These are phyloP conservation scores for Ogataea sp. DNA, from an alignment of 805 yeast species.

Conservation along the genomic window DNA sequence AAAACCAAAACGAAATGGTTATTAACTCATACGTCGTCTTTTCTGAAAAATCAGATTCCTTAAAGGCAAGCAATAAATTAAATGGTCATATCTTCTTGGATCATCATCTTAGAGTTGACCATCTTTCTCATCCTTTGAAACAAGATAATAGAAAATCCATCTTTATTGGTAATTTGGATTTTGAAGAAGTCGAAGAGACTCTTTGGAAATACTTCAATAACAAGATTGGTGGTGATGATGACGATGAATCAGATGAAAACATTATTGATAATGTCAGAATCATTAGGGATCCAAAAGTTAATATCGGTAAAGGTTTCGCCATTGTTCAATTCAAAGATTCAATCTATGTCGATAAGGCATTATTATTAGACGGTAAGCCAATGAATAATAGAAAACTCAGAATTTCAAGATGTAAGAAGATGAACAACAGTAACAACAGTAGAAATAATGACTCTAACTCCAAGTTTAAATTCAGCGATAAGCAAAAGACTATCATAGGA, in stretches of 20 bases:
- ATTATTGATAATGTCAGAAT: slow-evolving; percentile 80
- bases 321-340: slow-evolving; percentile 81
- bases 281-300: slow-evolving; percentile 86
- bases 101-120: slow-evolving; percentile 84
- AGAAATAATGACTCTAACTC: slow-evolving; percentile 9
- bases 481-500: slow-evolving; percentile 71
- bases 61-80: slow-evolving; percentile 34
- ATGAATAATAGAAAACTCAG: slow-evolving; percentile 56
- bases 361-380: slow-evolving; percentile 66
- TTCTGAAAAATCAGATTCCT: slow-evolving; percentile 40
- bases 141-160: slow-evolving; percentile 79
- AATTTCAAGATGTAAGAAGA: slow-evolving; percentile 59
- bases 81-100: slow-evolving; percentile 65
- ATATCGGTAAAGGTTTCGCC: slow-evolving; percentile 96
- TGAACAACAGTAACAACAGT: slow-evolving; percentile 17
- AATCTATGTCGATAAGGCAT: slow-evolving; percentile 70
- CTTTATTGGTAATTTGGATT: slow-evolving; percentile 90
- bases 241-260: slow-evolving; percentile 18
- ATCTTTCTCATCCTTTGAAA: slow-evolving; percentile 83
- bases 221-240: slow-evolving; percentile 40
- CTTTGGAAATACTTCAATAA: slow-evolving; percentile 72
- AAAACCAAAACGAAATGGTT: no score
- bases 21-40: slow-evolving; percentile 87
- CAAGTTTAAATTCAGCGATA: slow-evolving; percentile 47
- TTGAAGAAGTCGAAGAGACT: slow-evolving; percentile 85